Base-by-base conservation (phyloP, 495 filamentous ascomycete species). In the Annulohypoxylon nitens region DNA sequence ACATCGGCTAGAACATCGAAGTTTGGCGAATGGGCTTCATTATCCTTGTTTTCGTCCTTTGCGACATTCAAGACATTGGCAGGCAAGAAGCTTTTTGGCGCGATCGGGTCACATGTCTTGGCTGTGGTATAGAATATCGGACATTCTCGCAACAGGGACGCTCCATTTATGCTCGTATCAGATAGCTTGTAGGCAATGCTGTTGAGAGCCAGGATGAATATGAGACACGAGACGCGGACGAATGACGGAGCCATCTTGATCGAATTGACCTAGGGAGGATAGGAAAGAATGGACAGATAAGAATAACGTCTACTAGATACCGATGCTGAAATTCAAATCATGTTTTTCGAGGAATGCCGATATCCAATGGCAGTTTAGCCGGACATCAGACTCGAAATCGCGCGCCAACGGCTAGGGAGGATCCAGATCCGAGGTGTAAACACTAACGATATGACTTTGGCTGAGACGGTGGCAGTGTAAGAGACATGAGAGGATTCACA, bases 1-100 rank as follows among this genome's bases (percentile, higher is more conserved):
- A 93, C 75, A 30, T 83, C 79, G 2, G 75, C 69, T 20, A 85
- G 81, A 14, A 82, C 62, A 25, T 74, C 51, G 23, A 73, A 16
- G 61, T 81, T 78, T 8, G 73, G 70, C 7, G 70, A 37, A 45
- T 36, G 64, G 7, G 51, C 14, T 10, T 16, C 47, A 36, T 8
- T 12, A 12, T 18, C 30, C 26, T 57, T 66, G 20, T 34, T 43
- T 43, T 64, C 7, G 30, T 18, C 30, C 20, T 53, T 64, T 3
- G 33, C 23, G n/a, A 39, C 14, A 9, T 16, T 26, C 25, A 16
- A 59, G 9, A 75, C 45, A 60, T 67, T 54, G 23, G 66, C 26
- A 10, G 69, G 75, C 9, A 78, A 57, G 60, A 78, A 78, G 43
- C 72, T 71, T n/a, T 59, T 63, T 0, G 77, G 75, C 7, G 67